Base-by-base conservation (phyloP, 2,329 filamentous ascomycete species). In the Cercospora canescens region DNA sequence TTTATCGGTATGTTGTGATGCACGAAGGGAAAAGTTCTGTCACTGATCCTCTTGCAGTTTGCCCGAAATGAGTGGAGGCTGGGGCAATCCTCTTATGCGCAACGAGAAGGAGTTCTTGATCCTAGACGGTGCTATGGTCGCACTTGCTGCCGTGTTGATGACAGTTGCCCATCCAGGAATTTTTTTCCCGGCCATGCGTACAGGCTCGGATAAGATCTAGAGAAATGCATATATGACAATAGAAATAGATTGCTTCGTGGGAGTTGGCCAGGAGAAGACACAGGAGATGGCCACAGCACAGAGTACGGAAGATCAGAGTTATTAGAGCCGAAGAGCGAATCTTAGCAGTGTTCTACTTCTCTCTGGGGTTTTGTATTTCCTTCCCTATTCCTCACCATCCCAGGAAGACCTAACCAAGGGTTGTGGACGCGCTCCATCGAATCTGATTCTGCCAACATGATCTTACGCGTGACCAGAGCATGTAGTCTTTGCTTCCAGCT, bases 11-110 rank as follows among this genome's bases (percentile, higher is more conserved):
- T 9, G 68, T 50, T 41, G 18, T 37, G 21, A 12, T 45, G n/a
- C 52, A 56, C 5, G 18, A 56, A 24, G 4, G 12, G 35, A 14
- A 12, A 28, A 14, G 24, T 32, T 6, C 37, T 14, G 2, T 16
- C 32, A n/a, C 9, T 63, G 26, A 66, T 68, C 67, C 50, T 67
- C 54, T 56, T 8, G 54, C 37, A 83, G 81, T 74, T 76, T 84
- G 7, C 82, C 82, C 4, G 82, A 84, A 69, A 84, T 84, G 82
- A 79, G 81, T 7, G 81, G 81, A 28, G 82, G 82, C 5, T 84
- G 82, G 82, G 81, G 81, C 26, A 56, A 79, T 52, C 73, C 77
- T 0, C 68, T 83, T 39, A 83, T 83, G 81, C 78, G 78, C 62
- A 80, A 80, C 45, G 81, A 84, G 71, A 74, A 76, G 7, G 81